Percentiles rank a stretch among this genome's conserved stretches.
phyloP scores from a whole-genome alignment of 257 asterid genomes.

The Gentiana straminea region DNA sequence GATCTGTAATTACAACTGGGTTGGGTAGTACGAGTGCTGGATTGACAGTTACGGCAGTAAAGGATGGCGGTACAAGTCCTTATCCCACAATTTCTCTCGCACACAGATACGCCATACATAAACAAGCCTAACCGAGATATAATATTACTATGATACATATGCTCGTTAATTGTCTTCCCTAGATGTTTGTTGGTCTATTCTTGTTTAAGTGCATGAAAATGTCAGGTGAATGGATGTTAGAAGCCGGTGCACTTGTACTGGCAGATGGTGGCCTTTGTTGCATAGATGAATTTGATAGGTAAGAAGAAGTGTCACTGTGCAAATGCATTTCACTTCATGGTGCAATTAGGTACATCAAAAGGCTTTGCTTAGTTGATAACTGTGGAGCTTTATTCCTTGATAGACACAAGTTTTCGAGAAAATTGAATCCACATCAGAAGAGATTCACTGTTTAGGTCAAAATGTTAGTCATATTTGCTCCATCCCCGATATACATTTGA shows the following conservation, averaged over 20 bases:
- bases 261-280: conserved; percentile 99
- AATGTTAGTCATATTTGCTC: too few species aligned
- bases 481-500: too few species aligned
- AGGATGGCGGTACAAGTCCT: conserved; percentile 74
- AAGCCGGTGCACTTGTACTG: conserved; percentile 97
- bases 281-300: conserved; percentile 98
- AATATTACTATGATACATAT: too few species aligned
- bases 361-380: too few species aligned
- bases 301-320: not conserved
- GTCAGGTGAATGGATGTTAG: conserved; percentile 98
- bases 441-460: not conserved
- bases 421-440: too few species aligned
- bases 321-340: too few species aligned
- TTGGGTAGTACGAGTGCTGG: conserved; percentile 99
- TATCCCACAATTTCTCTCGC: not conserved
- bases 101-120: too few species aligned
- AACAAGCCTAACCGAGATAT: too few species aligned
- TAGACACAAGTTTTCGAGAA: too few species aligned
- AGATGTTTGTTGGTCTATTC: conserved; percentile 2
- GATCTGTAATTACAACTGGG: conserved; percentile 95
- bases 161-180: too few species aligned
- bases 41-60: conserved; percentile 97
- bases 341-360: too few species aligned
- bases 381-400: too few species aligned
- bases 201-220: conserved; percentile 10